Percentiles rank a stretch among this genome's conserved stretches.
These are phyloP conservation scores for Lactifluus subvellereus DNA, from an alignment of 768 basidiomycete species.

Conservation along the genomic window DNA sequence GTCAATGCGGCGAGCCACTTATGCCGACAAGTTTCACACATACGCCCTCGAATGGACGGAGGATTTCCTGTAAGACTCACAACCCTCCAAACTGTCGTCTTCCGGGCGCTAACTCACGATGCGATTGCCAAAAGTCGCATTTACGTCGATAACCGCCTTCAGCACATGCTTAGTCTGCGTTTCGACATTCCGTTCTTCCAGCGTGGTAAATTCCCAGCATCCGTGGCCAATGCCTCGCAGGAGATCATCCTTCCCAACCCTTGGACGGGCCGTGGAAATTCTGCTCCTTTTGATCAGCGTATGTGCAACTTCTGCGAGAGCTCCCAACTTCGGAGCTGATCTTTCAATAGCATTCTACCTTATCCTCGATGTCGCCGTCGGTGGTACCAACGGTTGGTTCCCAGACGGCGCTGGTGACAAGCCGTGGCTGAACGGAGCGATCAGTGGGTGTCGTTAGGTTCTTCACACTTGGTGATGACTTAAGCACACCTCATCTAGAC, in stretches of 20 bases:
- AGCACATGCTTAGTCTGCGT: conserved; percentile 59
- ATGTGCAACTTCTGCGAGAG: not conserved
- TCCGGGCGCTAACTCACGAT: conserved; percentile 20
- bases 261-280: conserved; percentile 62
- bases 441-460: conserved; percentile 25
- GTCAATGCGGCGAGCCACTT: conserved; percentile 59
- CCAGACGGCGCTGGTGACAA: conserved; percentile 73
- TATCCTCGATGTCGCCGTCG: conserved; percentile 76
- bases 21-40: conserved; percentile 70
- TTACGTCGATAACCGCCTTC: conserved; percentile 80
- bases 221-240: conserved; percentile 52
- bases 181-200: conserved; percentile 80
- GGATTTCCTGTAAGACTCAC: conserved; percentile 57
- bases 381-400: conserved; percentile 92
- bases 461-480: not conserved
- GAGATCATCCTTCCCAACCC: conserved; percentile 63
- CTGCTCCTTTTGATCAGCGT: conserved; percentile 84
- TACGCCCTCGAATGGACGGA: conserved; percentile 83
- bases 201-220: conserved; percentile 61
- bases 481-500: conserved; percentile 32
- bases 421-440: conserved; percentile 73
- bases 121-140: conserved; percentile 44
- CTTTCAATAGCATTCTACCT: conserved; percentile 67
- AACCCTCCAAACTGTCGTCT: not conserved
- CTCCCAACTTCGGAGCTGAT: not conserved